phyloP scores from a whole-genome alignment of 768 basidiomycete genomes.

The Tylopilus rubrobrunneus region DNA sequence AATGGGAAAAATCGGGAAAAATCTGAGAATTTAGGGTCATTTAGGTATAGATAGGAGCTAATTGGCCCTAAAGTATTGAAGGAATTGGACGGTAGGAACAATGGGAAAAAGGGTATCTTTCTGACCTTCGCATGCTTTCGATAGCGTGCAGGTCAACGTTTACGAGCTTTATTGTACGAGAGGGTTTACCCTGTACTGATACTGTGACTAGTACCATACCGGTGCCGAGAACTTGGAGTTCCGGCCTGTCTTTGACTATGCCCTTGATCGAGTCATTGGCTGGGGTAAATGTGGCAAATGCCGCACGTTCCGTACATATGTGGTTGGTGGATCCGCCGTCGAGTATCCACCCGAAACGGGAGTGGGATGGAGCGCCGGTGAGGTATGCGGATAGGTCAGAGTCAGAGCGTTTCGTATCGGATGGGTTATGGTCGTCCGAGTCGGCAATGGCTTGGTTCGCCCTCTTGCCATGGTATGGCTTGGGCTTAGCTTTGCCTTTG shows the following conservation, averaged over 20 bases:
- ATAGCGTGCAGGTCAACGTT: too few relatives aligned
- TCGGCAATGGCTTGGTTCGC: neutral
- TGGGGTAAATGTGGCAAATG: neutral
- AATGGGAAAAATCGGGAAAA: too few relatives aligned
- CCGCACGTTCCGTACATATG: neutral
- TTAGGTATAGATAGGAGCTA: too few relatives aligned
- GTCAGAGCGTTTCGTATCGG: neutral
- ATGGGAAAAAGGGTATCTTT: too few relatives aligned
- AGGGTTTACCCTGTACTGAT: neutral
- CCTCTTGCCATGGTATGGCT: neutral
- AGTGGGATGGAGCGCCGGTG: neutral
- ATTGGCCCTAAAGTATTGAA: too few relatives aligned
- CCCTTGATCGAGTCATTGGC: neutral
- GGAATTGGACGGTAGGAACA: too few relatives aligned
- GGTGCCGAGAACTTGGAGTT: neutral
- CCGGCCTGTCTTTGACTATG: neutral
- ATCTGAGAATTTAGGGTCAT: too few relatives aligned
- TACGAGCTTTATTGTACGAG: neutral
- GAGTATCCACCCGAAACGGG: neutral
- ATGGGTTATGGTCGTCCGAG: neutral
- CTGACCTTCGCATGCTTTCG: too few relatives aligned
- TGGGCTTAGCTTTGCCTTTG: neutral
- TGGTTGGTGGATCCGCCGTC: neutral
- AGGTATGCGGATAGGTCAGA: neutral
- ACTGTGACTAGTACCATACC: neutral